Conservation (phyloP, 2,329 filamentous ascomycete species). For the Pseudofabraea citricarpa region DNA sequence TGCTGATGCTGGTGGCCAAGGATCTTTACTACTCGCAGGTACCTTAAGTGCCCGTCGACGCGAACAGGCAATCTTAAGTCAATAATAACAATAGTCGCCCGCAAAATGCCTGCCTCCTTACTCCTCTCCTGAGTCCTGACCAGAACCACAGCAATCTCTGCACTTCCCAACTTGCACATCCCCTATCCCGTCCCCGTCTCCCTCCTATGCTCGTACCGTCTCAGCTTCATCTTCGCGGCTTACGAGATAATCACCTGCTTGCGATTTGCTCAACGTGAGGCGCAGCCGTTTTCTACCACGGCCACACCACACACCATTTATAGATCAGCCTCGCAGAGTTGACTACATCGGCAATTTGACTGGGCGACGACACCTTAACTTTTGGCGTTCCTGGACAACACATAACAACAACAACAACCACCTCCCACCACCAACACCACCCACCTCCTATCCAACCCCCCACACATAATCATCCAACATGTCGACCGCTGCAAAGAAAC, state of each 20-base stretch:
- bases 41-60: not conserved
- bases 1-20: no score
- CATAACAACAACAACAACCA: conserved; percentile 5
- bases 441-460: not conserved
- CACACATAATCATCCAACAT: conserved; percentile 17
- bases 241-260: not conserved
- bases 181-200: not conserved
- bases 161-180: not conserved
- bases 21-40: no score
- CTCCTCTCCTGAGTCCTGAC: not conserved
- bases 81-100: not conserved
- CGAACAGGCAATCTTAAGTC: not conserved
- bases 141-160: not conserved
- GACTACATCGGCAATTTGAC: conserved; percentile 2
- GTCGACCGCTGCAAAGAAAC: conserved; percentile 39
- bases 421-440: conserved; percentile 29
- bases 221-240: not conserved
- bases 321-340: conserved; percentile 1
- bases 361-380: not conserved
- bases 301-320: not conserved
- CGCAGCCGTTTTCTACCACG: conserved; percentile 2
- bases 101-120: no score
- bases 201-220: not conserved
- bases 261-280: not conserved
- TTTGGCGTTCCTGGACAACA: not conserved